Conservation (phyloP, 352 stramenopile species). For the Globisporangium emineosum region DNA sequence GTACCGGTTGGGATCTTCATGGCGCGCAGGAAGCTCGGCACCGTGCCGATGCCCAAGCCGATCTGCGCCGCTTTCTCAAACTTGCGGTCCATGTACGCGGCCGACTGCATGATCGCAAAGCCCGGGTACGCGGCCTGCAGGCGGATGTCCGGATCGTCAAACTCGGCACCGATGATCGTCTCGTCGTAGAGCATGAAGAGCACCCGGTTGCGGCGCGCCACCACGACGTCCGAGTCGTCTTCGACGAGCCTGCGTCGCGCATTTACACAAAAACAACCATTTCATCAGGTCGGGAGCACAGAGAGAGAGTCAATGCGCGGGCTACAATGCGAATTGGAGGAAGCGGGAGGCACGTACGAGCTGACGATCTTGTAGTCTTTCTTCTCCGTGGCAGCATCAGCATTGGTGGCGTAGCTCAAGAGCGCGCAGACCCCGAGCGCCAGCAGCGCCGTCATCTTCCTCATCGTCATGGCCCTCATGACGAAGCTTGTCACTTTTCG, state of each 20-base stretch:
- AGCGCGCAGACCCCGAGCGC: conserved; percentile 4
- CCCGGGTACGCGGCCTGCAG: conserved; percentile 67
- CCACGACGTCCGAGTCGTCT: conserved; percentile 49
- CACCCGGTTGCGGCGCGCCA: conserved; percentile 50
- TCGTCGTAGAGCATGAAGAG: conserved; percentile 71
- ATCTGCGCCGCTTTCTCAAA: conserved; percentile 53
- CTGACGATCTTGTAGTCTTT: conserved; percentile 20
- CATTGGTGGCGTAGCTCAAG: neutral
- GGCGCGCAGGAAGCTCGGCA: conserved; percentile 62
- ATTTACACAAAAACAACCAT: neutral
- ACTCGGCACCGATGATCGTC: conserved; percentile 78
- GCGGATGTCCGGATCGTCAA: conserved; percentile 56
- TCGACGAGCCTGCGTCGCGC: conserved; percentile 26
- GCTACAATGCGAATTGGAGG: neutral
- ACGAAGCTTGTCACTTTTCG: neutral
- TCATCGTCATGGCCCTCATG: neutral
- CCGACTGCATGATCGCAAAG: conserved; percentile 82
- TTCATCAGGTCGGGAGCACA: neutral
- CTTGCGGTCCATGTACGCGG: conserved; percentile 45
- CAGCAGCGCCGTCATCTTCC: conserved; percentile 5
- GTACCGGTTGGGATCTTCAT: conserved; percentile 57
- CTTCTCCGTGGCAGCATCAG: neutral
- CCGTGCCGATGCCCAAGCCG: conserved; percentile 65
- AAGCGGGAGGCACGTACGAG: conserved; percentile 6
- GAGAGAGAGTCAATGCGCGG: neutral